Base-by-base conservation (phyloP, 139 green algal species). In the Chlamydomonas sphaeroides region DNA sequence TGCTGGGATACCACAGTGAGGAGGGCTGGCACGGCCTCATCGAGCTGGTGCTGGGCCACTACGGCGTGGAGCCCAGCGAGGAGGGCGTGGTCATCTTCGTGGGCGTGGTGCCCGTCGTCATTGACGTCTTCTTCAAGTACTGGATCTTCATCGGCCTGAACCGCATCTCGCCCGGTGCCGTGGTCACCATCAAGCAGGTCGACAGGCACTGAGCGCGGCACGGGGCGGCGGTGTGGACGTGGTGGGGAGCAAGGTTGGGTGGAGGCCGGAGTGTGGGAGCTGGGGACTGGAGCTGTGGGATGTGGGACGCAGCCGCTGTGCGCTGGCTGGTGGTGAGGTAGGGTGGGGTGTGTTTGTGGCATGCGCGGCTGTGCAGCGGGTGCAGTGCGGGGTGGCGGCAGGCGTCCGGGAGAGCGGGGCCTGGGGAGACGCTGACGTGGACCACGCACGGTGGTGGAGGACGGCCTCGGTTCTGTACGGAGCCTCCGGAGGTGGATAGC, bases 1-100 rank as follows among this genome's bases (percentile, higher is more conserved):
- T 98, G 74, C 83, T 98, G 68, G 95, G 95, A 6, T 98, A 98
- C 84, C 95, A 98, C 87, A 98, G 94, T 14, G 95, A 98, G 86
- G 95, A 98, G 84, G 95, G 95, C 38, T 98, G 95, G 95, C 96
- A 91, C 23, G 94, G 94, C 17, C 73, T 91, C 17, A 90, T 98
- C 63, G 87, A 93, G 42, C 65, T 98, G 35, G 68, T 98, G 18
- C 82, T 91, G 33, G 86, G 83, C 1, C 95, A 97, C 86, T 98
- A 97, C 74, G 94, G 94, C 23, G 68, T 93, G 15, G 93, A 97
- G 80, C 84, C 92, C 3, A 90, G 93, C 78, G 94, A 93, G 80
- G 73, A 86, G 49, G 78, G 72, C 68, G 75, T 92, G 32, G 79
- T 91, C 21, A 84, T 93, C 39, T 94, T 90, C 70, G 90, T 97